Evolutionary conservation across 805 yeast species (phyloP), one percentile per base, ranked within the genome.

Genomic region (Yamadazyma paraphyllophila): DNA sequence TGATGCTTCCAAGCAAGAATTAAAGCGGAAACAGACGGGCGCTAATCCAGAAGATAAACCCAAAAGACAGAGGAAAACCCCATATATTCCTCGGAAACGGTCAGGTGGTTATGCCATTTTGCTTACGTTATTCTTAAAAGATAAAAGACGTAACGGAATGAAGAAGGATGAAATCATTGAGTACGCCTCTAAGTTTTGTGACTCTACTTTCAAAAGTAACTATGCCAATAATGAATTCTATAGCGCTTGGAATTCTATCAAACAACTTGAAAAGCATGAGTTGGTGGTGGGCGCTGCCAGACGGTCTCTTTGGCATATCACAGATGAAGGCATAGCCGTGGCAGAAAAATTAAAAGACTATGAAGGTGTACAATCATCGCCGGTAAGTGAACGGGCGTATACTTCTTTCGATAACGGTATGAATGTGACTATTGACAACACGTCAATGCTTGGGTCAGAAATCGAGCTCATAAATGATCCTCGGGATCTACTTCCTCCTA

Each of bases 51-150:
- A 32, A 3, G 43, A 29, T 15, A 27, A 37, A n/a, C 47, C 50
- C 10, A 15, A 24, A 7, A 45, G 43, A 29, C 43, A 36, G 39
- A 43, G 52, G 27, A 60, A 64, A 37, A 56, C 49, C 17, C 70
- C 64, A 31, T 89, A 86, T 60, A 74, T 89, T 0, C 97, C 97
- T 0, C 74, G 71, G 39, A 80, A 81, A 49, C 66, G 91, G 30
- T 81, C 94, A 0, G 97, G 97, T 1, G 95, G 87, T 0, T 91
- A 87, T 66, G 96, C 94, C 0, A 85, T 90, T 7, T 55, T 90
- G 14, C 49, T 88, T 14, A 82, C 83, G 0, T 63, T 90, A 2
- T 65, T 72, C 41, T 69, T 78, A 37, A 61, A 58, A 24, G 89
- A 83, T 55, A 60, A 65, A 3, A 55, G 62, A 1, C 62, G 73